phyloP scores from a whole-genome alignment of 352 stramenopile species.

The Pythium vanterpoolii region DNA sequence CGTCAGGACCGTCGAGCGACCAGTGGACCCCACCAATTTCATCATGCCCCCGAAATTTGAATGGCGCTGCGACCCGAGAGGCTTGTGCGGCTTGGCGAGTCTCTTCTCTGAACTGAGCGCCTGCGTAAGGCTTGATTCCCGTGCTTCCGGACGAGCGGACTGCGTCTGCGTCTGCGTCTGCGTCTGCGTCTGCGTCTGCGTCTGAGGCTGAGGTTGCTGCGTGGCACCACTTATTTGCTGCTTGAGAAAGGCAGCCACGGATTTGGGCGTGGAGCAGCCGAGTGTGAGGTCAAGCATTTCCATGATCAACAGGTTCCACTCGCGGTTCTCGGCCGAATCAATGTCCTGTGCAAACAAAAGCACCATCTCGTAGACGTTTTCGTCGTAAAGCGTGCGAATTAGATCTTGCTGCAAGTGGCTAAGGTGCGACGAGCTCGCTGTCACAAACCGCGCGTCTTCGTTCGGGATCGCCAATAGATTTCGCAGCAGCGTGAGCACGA shows the following conservation, averaged over 20 bases:
- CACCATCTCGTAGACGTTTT: conserved; percentile 87
- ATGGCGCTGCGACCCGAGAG: conserved; percentile 43
- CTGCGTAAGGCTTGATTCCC: conserved; percentile 10
- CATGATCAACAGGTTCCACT: conserved; percentile 89
- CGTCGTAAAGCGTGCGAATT: conserved; percentile 69
- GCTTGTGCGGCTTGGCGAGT: conserved; percentile 25
- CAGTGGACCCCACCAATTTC: conserved; percentile 69
- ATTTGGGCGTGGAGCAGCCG: conserved; percentile 62
- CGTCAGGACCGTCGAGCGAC: conserved; percentile 60
- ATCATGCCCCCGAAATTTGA: conserved; percentile 89
- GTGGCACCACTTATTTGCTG: conserved; percentile 8
- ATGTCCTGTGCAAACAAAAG: conserved; percentile 86
- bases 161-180: neutral
- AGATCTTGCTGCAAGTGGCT: conserved; percentile 81
- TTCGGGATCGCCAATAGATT: conserved; percentile 85
- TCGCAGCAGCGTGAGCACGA: conserved; percentile 81
- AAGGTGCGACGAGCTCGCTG: conserved; percentile 70
- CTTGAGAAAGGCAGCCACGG: conserved; percentile 58
- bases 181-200: neutral
- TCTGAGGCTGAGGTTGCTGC: neutral
- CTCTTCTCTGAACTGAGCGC: conserved; percentile 65
- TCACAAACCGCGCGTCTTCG: conserved; percentile 76
- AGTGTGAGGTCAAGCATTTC: conserved; percentile 87
- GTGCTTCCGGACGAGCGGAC: neutral
- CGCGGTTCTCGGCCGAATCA: conserved; percentile 74